Conservation (phyloP, 371 early-diverging fungal genomes). For the Syncephalastrum sp. region DNA sequence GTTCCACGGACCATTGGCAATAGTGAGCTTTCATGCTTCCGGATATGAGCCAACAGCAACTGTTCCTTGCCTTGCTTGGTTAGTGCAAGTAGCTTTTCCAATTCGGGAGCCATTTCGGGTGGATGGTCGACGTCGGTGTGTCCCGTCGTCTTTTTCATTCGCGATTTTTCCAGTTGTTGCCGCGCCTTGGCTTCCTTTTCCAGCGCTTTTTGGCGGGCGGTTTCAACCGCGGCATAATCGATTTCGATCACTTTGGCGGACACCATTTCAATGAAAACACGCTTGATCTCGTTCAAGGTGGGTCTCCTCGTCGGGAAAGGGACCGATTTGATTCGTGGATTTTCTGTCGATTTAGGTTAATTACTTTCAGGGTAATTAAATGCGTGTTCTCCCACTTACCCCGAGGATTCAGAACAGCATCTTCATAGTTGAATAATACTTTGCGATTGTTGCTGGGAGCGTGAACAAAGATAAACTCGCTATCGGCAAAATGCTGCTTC, state of each 20-base stretch:
- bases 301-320: slow-evolving; percentile 84
- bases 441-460: slow-evolving; percentile 65
- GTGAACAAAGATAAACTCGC: slow-evolving; percentile 67
- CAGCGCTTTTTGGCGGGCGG: slow-evolving; percentile 22
- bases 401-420: slow-evolving; percentile 42
- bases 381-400: slow-evolving; percentile 9
- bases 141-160: slow-evolving; percentile 8
- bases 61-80: slow-evolving; percentile 58
- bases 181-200: slow-evolving; percentile 30
- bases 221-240: slow-evolving; percentile 32
- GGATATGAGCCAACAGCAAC: slow-evolving; percentile 36
- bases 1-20: slow-evolving; percentile 8
- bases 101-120: slow-evolving; percentile 18
- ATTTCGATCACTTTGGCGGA: slow-evolving; percentile 53
- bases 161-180: slow-evolving; percentile 28
- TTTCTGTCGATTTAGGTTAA: slow-evolving; percentile 22
- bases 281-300: slow-evolving; percentile 59
- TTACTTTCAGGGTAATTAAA: background rate
- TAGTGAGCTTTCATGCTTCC: slow-evolving; percentile 28
- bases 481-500: slow-evolving; percentile 53
- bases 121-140: slow-evolving; percentile 11
- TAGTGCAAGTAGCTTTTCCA: slow-evolving; percentile 44
- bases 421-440: slow-evolving; percentile 63
- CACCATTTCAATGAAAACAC: slow-evolving; percentile 48
- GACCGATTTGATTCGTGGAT: slow-evolving; percentile 61